Base-by-base conservation (phyloP, 495 filamentous ascomycete species). In the Aspergillus conjunctus region DNA sequence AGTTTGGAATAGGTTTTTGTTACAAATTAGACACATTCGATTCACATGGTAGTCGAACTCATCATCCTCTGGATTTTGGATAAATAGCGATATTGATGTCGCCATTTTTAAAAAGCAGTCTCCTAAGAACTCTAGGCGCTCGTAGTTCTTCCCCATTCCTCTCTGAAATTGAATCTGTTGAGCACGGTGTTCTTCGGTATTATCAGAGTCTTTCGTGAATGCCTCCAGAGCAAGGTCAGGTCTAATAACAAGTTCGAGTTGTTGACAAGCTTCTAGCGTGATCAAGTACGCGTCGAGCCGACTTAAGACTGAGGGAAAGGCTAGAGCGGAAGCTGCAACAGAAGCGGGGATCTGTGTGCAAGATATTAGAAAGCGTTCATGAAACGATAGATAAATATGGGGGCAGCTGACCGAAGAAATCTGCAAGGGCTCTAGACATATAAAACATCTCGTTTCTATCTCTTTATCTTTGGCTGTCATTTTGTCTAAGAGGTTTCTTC, bases 141-240 rank as follows among this genome's bases (percentile, higher is more conserved):
- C 94, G 66, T 98, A 98, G 64, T 98, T 97, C 56, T 88, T 91
- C 11, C 93, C 94, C 94, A 97, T 98, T 30, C 94, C 94, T 59
- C 83, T 76, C 64, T 91, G 90, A 21, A 91, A 79, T 62, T 93
- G 90, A 43, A 94, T 74, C 58, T 90, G 84, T 58, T 88, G 82
- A 12, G 76, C 78, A 10, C 79, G 79, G 59, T 92, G 88, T 49
- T 96, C 92, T 34, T 90, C 90, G 3, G 87, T 88, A 64, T 96
- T 96, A 65, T 96, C 91, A 8, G 91, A 92, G 67, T 98, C 92
- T 67, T 98, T 98, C 1, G 94, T 98, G 30, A 97, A 79, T 1
- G 94, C 92, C 67, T 97, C 95, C 1, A 98, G 77, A 0, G 93
- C 93, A 49, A 91, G 78, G 7, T 82, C 82, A 0, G 89, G 82